These are phyloP conservation scores for Gynandropsis gynandra DNA, from an alignment of 345 rosid genomes.

Conservation along the genomic window DNA sequence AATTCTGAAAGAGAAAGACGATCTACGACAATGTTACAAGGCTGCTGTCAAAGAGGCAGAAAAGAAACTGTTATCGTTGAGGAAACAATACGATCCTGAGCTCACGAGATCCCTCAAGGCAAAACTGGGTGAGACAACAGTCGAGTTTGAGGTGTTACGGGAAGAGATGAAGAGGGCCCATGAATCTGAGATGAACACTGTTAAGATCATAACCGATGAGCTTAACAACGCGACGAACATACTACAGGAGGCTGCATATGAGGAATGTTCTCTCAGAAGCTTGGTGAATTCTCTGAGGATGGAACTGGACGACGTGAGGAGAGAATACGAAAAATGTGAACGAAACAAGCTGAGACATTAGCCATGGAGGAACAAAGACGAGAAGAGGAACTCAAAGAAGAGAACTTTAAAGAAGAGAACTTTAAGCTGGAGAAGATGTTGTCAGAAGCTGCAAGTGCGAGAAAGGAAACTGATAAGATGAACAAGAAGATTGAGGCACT, in stretches of 20 bases:
- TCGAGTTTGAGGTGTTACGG: constrained; percentile 53
- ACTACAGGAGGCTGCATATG: constrained; percentile 54
- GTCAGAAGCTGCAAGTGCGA: constrained; percentile 42
- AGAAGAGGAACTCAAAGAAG: constrained; percentile 18
- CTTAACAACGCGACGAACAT: constrained; percentile 59
- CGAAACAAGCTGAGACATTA: constrained; percentile 31
- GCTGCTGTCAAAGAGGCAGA: constrained; percentile 42
- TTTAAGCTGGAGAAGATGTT: constrained; percentile 32
- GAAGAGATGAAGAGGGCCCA: constrained; percentile 62
- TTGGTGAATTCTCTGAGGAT: constrained; percentile 34
- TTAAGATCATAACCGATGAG: constrained; percentile 48
- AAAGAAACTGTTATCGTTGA: constrained; percentile 32
- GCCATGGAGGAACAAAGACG: constrained; percentile 16
- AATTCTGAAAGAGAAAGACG: constrained; percentile 41
- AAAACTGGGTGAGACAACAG: constrained; percentile 43
- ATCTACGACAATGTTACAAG: constrained; percentile 31
- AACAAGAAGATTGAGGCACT: constrained; percentile 29
- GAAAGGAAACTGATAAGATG: constrained; percentile 45
- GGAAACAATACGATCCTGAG: constrained; percentile 47
- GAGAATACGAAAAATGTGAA: constrained; percentile 29
- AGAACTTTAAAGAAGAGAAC: too few relatives aligned
- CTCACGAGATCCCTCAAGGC: constrained; percentile 39
- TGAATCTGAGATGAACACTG: constrained; percentile 36
- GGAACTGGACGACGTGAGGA: constrained; percentile 52
- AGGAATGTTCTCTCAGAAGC: constrained; percentile 49